Conservation (phyloP, 1,139 yeast genomes). For the Pneumocystis murina region DNA sequence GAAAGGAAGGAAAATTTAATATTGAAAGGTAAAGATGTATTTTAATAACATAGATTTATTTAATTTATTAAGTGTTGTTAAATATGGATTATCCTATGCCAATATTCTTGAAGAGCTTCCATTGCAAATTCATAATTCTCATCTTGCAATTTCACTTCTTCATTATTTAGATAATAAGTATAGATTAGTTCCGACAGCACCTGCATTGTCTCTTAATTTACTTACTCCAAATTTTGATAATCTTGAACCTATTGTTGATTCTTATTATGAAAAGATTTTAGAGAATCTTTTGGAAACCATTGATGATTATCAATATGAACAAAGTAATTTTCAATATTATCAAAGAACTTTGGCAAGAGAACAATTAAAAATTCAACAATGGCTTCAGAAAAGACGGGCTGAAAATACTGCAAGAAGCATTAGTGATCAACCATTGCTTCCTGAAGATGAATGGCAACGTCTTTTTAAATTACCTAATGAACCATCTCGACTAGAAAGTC, state of each 20-base stretch:
- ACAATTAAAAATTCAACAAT: constrained; percentile 51
- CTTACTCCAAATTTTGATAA: constrained; percentile 22
- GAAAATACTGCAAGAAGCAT: constrained; percentile 48
- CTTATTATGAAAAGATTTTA: constrained; percentile 33
- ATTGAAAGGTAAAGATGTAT: constrained; percentile 25
- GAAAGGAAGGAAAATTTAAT: constrained; percentile 40
- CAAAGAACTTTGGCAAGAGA: constrained; percentile 68
- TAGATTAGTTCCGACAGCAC: constrained; percentile 11
- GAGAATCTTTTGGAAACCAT: constrained; percentile 61
- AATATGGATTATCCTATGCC: constrained; percentile 47
- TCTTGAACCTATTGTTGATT: constrained; percentile 30
- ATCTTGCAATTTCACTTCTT: constrained; percentile 32
- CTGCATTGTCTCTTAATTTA: constrained; percentile 12
- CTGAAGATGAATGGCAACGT: constrained; percentile 50
- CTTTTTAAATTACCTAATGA: constrained; percentile 56
- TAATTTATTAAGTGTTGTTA: constrained; percentile 31
- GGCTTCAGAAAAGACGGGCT: constrained; percentile 49
- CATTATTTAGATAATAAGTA: constrained; percentile 15
- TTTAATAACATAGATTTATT: not conserved
- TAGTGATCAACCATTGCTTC: constrained; percentile 40
- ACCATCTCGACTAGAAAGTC: constrained; percentile 62
- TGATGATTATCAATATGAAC: constrained; percentile 68
- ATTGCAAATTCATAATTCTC: constrained; percentile 46
- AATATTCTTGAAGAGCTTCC: constrained; percentile 64
- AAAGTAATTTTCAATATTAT: constrained; percentile 67